Percentiles rank a stretch among this genome's conserved stretches.
phyloP scores from a whole-genome alignment of 257 asterid species.

The Scutellaria baicalensis region DNA sequence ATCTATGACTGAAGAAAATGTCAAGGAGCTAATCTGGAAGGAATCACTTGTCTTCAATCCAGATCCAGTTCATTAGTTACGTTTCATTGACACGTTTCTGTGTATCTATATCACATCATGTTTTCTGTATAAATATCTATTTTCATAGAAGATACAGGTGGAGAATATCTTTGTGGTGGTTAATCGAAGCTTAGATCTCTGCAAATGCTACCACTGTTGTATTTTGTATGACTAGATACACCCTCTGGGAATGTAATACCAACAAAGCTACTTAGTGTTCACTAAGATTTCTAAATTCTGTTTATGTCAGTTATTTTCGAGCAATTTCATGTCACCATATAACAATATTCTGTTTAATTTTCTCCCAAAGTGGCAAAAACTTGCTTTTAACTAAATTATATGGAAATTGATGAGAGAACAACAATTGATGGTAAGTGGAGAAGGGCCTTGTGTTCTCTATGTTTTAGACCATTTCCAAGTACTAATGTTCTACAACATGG shows the following conservation, averaged over 20 bases:
- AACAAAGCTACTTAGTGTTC: background rate
- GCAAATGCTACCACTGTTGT: background rate
- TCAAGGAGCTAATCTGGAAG: conserved; percentile 64
- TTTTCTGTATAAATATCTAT: conserved; percentile 17
- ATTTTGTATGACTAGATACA: background rate
- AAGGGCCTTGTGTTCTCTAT: background rate
- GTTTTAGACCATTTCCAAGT: conserved; percentile 3
- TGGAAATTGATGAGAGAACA: background rate
- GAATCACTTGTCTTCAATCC: conserved; percentile 55
- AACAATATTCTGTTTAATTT: background rate
- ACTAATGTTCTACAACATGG: conserved; percentile 21
- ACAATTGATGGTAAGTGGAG: background rate
- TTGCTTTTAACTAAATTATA: background rate
- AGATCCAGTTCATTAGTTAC: conserved; percentile 20
- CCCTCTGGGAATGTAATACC: background rate
- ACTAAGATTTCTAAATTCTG: background rate
- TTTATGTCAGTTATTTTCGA: background rate
- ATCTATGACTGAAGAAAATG: conserved; percentile 42
- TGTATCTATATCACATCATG: background rate
- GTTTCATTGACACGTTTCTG: background rate
- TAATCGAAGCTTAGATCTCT: background rate
- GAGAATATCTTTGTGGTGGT: background rate
- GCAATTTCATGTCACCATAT: background rate
- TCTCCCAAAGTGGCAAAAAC: background rate
- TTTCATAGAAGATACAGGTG: background rate